Evolutionary conservation across 2,329 filamentous ascomycete genomes (phyloP).

Genomic region (Fusarium anthophilum): DNA sequence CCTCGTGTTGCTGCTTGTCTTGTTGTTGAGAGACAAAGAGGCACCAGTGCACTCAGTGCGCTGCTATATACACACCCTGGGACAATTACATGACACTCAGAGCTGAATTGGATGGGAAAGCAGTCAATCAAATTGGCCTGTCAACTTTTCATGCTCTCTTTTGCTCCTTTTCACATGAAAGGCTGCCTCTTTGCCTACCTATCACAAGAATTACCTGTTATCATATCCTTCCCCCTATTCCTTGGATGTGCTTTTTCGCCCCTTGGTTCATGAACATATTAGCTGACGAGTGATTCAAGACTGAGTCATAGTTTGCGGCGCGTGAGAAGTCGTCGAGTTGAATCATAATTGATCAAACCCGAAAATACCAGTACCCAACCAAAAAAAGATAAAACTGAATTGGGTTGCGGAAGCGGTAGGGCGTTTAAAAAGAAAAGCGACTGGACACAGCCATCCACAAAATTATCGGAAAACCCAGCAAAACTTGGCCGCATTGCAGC

Average conservation of each 20-base stretch:
- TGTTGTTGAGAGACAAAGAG: constrained; percentile 36
- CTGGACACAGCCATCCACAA: constrained; percentile 24
- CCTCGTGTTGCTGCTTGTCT: constrained; percentile 32
- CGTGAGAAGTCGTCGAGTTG: constrained; percentile 23
- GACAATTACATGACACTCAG: constrained; percentile 2
- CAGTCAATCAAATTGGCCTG: constrained; percentile 31
- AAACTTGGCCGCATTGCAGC: constrained; percentile 36
- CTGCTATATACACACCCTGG: constrained; percentile 31
- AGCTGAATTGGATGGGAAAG: constrained; percentile 36
- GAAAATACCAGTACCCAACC: constrained; percentile 32
- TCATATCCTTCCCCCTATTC: constrained; percentile 23
- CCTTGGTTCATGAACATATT: constrained; percentile 9
- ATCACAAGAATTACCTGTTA: constrained; percentile 11
- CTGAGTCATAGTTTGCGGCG: constrained; percentile 37
- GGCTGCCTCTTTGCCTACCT: constrained; percentile 31
- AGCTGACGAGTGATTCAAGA: constrained; percentile 21
- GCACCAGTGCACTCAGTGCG: constrained; percentile 11
- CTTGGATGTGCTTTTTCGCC: constrained; percentile 8
- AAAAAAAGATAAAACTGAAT: constrained; percentile 15
- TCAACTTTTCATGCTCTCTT: constrained; percentile 28
- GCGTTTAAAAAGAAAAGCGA: constrained; percentile 20
- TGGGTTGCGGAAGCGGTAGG: constrained; percentile 31
- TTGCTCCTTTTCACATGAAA: constrained; percentile 34
- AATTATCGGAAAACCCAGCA: constrained; percentile 24
- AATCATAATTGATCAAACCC: constrained; percentile 28